These are phyloP conservation scores for Claviceps sp. DNA, from an alignment of 2,329 filamentous ascomycete species.

Conservation along the genomic window DNA sequence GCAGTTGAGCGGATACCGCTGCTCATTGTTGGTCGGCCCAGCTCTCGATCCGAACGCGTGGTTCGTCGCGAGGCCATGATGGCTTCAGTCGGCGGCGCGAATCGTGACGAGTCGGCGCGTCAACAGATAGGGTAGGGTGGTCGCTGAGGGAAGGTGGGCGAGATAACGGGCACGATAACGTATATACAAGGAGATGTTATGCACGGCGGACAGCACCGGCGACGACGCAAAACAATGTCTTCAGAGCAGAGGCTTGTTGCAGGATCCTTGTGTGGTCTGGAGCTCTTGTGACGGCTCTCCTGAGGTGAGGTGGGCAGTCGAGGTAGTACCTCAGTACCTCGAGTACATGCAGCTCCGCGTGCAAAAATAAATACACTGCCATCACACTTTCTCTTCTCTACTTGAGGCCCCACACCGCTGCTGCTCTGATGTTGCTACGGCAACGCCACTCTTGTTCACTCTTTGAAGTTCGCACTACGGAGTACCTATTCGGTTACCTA, in stretches of 20 bases:
- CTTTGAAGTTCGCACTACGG: too few relatives aligned
- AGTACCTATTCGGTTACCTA: too few relatives aligned
- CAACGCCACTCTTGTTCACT: too few relatives aligned
- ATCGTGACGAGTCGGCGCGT: background rate
- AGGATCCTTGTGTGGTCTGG: conserved; percentile 2
- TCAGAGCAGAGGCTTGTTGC: background rate
- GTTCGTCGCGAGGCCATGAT: conserved; percentile 7
- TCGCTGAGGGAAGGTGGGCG: background rate
- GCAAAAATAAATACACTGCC: too few relatives aligned
- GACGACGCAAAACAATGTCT: background rate
- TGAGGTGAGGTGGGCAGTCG: background rate
- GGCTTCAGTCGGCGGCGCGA: background rate
- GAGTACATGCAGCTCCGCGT: too few relatives aligned
- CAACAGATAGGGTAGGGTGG: background rate
- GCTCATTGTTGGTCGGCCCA: conserved; percentile 5
- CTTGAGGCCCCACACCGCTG: too few relatives aligned
- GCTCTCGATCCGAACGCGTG: conserved; percentile 7
- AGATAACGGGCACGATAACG: background rate
- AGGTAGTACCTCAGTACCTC: too few relatives aligned
- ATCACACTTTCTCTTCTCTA: too few relatives aligned
- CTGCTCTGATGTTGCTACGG: too few relatives aligned
- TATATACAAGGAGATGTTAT: background rate
- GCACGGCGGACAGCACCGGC: background rate
- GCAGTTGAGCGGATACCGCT: background rate
- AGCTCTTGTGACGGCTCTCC: background rate